Conservation (phyloP, 2,329 filamentous ascomycete species). For the Penicillium sp. region DNA sequence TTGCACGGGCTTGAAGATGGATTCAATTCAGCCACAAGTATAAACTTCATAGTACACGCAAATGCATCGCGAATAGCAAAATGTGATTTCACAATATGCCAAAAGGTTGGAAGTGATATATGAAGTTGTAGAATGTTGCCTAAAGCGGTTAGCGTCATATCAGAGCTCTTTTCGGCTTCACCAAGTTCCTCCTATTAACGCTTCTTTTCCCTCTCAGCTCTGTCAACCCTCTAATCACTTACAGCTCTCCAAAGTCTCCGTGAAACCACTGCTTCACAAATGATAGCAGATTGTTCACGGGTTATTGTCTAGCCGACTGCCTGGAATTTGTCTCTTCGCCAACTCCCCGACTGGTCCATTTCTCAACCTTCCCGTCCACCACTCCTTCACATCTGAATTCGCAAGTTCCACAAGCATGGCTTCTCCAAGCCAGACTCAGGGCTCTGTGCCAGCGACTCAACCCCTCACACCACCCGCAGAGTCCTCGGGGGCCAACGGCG, state of each 20-base stretch:
- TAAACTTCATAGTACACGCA: neutral
- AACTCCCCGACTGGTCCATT: neutral
- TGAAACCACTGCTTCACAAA: neutral
- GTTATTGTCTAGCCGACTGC: neutral
- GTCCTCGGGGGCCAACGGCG: slow-evolving; percentile 27
- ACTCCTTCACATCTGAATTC: neutral
- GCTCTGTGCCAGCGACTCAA: slow-evolving; percentile 33
- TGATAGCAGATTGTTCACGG: neutral
- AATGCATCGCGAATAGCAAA: neutral
- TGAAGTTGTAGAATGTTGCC: slow-evolving; percentile 4
- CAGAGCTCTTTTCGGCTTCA: slow-evolving; percentile 24
- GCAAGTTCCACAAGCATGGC: slow-evolving; percentile 26
- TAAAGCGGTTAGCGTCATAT: slow-evolving; percentile 20
- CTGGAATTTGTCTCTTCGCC: neutral
- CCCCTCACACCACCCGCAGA: slow-evolving; percentile 48
- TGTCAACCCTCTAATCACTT: neutral
- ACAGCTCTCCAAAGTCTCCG: neutral
- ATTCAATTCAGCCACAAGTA: neutral
- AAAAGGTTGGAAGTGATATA: too few relatives aligned
- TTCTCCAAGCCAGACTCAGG: slow-evolving; percentile 35
- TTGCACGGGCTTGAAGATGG: neutral
- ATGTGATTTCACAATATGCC: too few relatives aligned
- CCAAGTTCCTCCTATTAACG: slow-evolving; percentile 1
- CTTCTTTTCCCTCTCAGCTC: neutral
- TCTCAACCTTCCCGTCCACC: neutral